Base-by-base conservation (phyloP, 768 basidiomycete genomes). In the Lactarius pseudohatsudake region DNA sequence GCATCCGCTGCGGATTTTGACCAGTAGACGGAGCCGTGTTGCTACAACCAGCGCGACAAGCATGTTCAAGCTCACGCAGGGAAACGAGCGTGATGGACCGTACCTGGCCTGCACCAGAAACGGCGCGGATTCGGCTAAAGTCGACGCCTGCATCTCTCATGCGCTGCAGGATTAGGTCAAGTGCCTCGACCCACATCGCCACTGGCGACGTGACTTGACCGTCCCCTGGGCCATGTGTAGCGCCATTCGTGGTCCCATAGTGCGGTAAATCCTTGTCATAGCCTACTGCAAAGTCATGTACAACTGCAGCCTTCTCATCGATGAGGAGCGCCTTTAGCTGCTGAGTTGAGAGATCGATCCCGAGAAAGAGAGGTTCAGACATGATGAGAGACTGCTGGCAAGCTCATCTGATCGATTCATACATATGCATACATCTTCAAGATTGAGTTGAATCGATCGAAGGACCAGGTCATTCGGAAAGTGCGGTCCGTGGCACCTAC, bases 1-100 rank as follows among this genome's bases (percentile, higher is more conserved):
- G 84, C 73, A 6, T 66, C 45, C 62, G 84, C 81, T 0, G 87
- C 87, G 13, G 78, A 76, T 15, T 75, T 70, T 0, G 89, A 88
- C 92, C 92, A 94, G 73, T 89, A 93, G 3, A 94, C 89, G 4
- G 90, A 91, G 26, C 91, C 91, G 74, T 94, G 92, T 90, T 93
- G 91, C 89, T 91, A 53, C 22, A 22, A 22, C 34, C 26, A 16
- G 55, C 10, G 66, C 18, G 22, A 11, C 61, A 57, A 30, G 57
- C 16, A 55, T 28, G 20, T 22, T 41, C 59, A 55, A 34, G 64
- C 55, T 66, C 53, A 34, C 22, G 16, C 13, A 59, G 32, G 36
- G n/a, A 38, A 7, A 41, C 28, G 38, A 28, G 50, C 57, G 20
- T n/a, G 43, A 26, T 40, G 11, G 2, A 70, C 32, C 80, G 65